Conservation (phyloP, 257 asterid genomes). For the Nicotiana undulata region DNA sequence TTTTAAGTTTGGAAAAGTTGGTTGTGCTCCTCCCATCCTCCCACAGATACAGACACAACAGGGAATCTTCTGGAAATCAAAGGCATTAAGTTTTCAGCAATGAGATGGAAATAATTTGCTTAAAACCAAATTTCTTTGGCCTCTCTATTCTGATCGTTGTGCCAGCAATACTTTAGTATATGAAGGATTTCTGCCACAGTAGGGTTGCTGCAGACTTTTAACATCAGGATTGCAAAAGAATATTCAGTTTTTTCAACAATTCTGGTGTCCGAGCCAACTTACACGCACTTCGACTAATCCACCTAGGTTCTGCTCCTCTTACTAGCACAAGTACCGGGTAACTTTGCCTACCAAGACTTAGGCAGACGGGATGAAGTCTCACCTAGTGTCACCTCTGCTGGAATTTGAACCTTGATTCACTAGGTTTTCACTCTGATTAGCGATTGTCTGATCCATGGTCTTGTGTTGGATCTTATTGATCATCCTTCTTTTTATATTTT, state of each 20-base stretch:
- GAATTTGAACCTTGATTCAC: not conserved
- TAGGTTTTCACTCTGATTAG: not conserved
- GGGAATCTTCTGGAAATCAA: not conserved
- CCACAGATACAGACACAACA: not conserved
- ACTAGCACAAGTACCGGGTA: not conserved
- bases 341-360: not conserved
- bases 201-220: slow-evolving; percentile 1
- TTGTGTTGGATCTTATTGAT: not conserved
- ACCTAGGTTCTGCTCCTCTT: not conserved
- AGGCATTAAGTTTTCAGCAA: not conserved
- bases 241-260: not conserved
- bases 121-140: too few relatives aligned
- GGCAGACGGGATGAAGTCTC: not conserved
- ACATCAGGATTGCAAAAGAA: not conserved
- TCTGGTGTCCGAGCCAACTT: not conserved
- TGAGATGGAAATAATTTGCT: too few relatives aligned
- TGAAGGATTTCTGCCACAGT: not conserved
- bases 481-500: not conserved
- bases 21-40: not conserved
- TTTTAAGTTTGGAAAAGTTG: not conserved
- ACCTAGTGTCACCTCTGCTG: not conserved
- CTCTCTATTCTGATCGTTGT: too few relatives aligned
- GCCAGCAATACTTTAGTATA: too few relatives aligned
- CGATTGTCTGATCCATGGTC: not conserved
- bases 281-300: not conserved